phyloP scores from a whole-genome alignment of 164 flowering plant genomes.

The Nymphaea colorata region DNA sequence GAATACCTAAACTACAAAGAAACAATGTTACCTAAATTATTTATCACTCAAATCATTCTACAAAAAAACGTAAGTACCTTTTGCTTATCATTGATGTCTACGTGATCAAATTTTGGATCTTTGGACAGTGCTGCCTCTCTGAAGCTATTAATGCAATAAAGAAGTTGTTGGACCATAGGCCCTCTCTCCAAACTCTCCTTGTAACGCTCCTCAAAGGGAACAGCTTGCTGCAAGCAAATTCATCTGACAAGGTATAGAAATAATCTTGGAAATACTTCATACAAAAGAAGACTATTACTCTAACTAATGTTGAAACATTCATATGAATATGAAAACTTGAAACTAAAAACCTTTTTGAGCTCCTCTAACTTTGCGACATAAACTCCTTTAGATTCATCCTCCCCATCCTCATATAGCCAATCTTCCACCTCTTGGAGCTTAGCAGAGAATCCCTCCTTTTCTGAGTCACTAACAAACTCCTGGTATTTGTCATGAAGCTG shows the following conservation, averaged over 20 bases:
- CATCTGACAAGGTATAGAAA: neutral
- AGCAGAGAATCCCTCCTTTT: conserved; percentile 45
- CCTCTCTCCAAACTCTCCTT: conserved; percentile 72
- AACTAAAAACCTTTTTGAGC: conserved; percentile 56
- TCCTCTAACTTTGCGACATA: conserved; percentile 95
- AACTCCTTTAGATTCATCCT: conserved; percentile 97
- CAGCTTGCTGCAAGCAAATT: conserved; percentile 57
- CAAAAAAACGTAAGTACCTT: conserved; percentile 36
- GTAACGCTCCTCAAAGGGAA: conserved; percentile 80
- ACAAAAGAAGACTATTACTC: no score
- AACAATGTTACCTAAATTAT: no score
- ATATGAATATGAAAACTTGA: no score
- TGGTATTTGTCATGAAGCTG: conserved; percentile 82
- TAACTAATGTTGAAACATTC: no score
- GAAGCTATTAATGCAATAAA: conserved; percentile 68
- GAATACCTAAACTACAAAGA: no score
- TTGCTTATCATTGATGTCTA: conserved; percentile 73
- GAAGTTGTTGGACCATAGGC: conserved; percentile 55
- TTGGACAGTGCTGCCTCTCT: conserved; percentile 81
- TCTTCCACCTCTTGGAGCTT: conserved; percentile 85
- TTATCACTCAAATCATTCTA: no score
- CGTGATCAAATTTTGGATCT: conserved; percentile 90
- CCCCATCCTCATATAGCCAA: conserved; percentile 97
- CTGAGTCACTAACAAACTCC: conserved; percentile 56
- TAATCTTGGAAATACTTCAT: no score